Evolutionary conservation across 2,329 filamentous ascomycete species (phyloP), one percentile per base, ranked within the genome.

Genomic region (Phaeomoniella chlamydospora): DNA sequence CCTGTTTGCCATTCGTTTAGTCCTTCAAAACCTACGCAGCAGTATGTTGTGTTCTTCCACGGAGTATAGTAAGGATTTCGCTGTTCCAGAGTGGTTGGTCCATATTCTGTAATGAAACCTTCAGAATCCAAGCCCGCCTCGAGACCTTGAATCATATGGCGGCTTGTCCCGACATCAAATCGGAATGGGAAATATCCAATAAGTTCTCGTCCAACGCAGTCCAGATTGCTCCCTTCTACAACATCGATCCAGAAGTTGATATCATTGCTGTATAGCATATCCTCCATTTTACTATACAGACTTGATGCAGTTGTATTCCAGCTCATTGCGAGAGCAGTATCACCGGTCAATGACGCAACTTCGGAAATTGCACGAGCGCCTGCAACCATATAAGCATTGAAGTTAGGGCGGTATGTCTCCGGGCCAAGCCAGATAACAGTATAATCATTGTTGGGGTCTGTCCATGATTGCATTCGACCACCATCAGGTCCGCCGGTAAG

Each of bases 351-450:
- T 0, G 39, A 39, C 5, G 61, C 60, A 35, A 61, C 52, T 10
- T 45, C 43, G 4, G 54, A 48, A 31, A 65, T 62, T 3, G 58
- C 59, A 18, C 51, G 46, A 1, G 61, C 59, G 39, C 58, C 57
- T 9, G 58, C 61, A 16, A 58, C 56, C 53, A 63, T 63, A 37
- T 65, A 65, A 2, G 57, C 51, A 35, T 65, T 65, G 43, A 58
- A 54, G 14, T 52, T 61, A 3, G 61, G 61, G 10, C 61, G 51
- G 37, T 57, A 64, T 2, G 59, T 60, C 16, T 61, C 48, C 2
- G 59, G 60, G 4, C 61, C 61, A 33, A 57, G 47, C 30, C 30
- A 32, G 5, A 32, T 32, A 5, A 14, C 13, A 14, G 14, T n/a
- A 14, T 32, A 32, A 14, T 32, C 13, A 14, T 50, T 48, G 37